Conservation (phyloP, 208 protist genomes). For the Leptomonas pyrrhocoris region DNA sequence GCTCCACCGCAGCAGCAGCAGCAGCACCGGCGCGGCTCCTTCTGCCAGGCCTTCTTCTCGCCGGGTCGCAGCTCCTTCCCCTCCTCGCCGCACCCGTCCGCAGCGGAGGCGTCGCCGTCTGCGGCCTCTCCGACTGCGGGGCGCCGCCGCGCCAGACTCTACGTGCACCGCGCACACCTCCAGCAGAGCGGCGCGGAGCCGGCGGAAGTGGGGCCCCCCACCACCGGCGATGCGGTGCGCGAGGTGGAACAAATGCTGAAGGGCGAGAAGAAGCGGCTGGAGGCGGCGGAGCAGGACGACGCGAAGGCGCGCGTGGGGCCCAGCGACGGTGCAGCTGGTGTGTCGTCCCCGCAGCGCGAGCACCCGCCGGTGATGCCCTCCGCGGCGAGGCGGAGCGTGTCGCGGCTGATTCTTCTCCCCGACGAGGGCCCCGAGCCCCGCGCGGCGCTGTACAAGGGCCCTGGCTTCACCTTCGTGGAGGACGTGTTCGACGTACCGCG, state of each 20-base stretch:
- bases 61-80: background rate
- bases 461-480: constrained; percentile 37
- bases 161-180: constrained; percentile 5
- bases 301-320: background rate
- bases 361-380: background rate
- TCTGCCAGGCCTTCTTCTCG: background rate
- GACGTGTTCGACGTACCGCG: constrained; percentile 24
- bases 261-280: background rate
- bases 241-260: background rate
- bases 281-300: background rate
- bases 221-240: background rate
- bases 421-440: background rate
- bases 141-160: background rate
- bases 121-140: background rate
- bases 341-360: background rate
- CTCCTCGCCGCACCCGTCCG: background rate
- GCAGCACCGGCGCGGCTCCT: background rate
- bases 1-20: background rate
- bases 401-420: constrained; percentile 2
- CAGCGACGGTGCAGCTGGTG: background rate
- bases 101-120: background rate
- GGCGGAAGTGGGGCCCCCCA: background rate
- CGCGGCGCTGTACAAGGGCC: constrained; percentile 20
- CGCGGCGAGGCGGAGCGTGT: background rate
- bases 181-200: constrained; percentile 3